Percentiles rank a stretch among this genome's conserved stretches.
phyloP scores from a whole-genome alignment of 176 grass and related monocot genomes.

The Phragmites australis region DNA sequence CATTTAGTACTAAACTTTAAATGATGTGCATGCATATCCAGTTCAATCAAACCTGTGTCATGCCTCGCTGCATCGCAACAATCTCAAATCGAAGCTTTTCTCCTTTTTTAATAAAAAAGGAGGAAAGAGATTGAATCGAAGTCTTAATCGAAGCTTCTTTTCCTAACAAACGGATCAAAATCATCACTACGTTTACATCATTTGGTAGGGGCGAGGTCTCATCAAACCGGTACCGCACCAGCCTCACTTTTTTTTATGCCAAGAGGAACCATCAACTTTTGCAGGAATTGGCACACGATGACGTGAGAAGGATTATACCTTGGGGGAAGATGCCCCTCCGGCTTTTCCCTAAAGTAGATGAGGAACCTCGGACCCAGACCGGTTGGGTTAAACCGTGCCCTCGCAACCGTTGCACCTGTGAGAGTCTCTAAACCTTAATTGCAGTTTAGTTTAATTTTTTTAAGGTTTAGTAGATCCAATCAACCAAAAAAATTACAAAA shows the following conservation, averaged over 20 bases:
- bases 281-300: no score
- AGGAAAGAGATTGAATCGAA: conserved; percentile 12
- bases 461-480: no score
- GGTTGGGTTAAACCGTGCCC: no score
- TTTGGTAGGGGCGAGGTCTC: conserved; percentile 2
- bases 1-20: no score
- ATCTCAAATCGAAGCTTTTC: neutral
- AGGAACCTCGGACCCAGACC: no score
- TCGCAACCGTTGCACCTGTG: no score
- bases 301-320: no score
- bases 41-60: neutral
- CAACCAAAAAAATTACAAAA: no score
- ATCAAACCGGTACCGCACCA: conserved; percentile 19
- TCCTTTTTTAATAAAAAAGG: neutral
- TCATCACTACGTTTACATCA: conserved; percentile 8
- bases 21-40: neutral
- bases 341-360: no score
- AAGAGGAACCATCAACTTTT: neutral
- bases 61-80: neutral
- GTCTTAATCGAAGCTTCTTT: conserved; percentile 12
- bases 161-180: neutral
- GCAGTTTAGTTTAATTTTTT: no score
- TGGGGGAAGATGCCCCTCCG: no score
- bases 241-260: neutral
- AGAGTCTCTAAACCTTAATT: no score